Conservation (phyloP, 1,284 basidiomycete species). For the Cryptococcus sp. region DNA sequence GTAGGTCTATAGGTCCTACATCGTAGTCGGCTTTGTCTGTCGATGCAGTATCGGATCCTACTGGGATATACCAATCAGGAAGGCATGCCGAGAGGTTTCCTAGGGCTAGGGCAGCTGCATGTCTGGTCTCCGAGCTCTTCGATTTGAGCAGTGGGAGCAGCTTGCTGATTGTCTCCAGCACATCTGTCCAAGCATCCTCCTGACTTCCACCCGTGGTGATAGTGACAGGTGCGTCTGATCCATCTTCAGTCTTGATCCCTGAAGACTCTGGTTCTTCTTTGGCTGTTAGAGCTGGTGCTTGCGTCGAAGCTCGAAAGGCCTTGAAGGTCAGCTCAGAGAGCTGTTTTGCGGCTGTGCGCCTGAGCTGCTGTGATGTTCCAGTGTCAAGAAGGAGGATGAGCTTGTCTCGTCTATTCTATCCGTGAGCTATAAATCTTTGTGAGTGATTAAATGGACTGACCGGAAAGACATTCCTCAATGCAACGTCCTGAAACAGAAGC, state of each 20-base stretch:
- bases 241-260: constrained; percentile 1
- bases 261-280: constrained; percentile 1
- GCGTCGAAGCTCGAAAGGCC: constrained; percentile 33
- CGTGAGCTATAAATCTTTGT: no score
- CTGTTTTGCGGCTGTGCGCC: constrained; percentile 52
- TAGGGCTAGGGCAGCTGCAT: constrained; percentile 49
- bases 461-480: not conserved
- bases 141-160: constrained; percentile 49
- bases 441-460: not conserved
- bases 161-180: constrained; percentile 46
- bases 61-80: constrained; percentile 29
- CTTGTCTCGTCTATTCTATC: constrained; percentile 43
- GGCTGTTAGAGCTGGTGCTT: constrained; percentile 5
- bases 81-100: constrained; percentile 43
- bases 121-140: constrained; percentile 49
- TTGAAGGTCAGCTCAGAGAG: constrained; percentile 49
- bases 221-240: no score
- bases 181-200: constrained; percentile 52
- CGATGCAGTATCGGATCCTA: not conserved
- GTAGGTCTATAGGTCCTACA: constrained; percentile 29
- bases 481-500: not conserved
- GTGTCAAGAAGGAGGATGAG: constrained; percentile 53
- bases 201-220: constrained; percentile 18
- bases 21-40: not conserved
- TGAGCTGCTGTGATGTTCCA: constrained; percentile 49